These are phyloP conservation scores for Xylaria sp. DNA, from an alignment of 2,329 filamentous ascomycete genomes.

Conservation along the genomic window DNA sequence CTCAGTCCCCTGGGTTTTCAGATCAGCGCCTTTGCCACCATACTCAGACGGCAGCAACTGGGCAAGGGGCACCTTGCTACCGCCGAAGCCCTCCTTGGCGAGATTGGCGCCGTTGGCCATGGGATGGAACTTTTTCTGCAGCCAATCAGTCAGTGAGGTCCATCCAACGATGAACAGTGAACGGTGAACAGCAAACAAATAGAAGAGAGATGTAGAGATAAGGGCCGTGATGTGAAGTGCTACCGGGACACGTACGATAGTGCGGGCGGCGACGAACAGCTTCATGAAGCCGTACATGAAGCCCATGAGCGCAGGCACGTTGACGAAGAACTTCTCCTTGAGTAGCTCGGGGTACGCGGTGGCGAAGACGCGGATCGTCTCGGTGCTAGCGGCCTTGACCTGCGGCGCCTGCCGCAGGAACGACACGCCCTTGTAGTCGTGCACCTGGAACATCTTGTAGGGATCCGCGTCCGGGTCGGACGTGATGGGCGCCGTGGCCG, in stretches of 20 bases:
- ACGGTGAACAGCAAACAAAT: not conserved
- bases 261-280: conserved; percentile 74
- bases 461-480: conserved; percentile 77
- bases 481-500: conserved; percentile 72
- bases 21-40: conserved; percentile 70
- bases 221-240: not conserved
- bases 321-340: conserved; percentile 93
- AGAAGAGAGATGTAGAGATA: not conserved
- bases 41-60: conserved; percentile 75
- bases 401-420: conserved; percentile 82
- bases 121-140: conserved; percentile 74
- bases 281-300: conserved; percentile 82
- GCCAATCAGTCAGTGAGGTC: not conserved
- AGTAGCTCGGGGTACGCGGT: conserved; percentile 89
- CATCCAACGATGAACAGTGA: too few relatives aligned
- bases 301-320: conserved; percentile 89
- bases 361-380: conserved; percentile 82
- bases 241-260: conserved; percentile 49
- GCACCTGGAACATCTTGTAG: conserved; percentile 90
- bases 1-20: conserved; percentile 39
- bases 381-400: conserved; percentile 76
- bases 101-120: conserved; percentile 75
- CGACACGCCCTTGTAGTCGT: conserved; percentile 88
- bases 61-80: conserved; percentile 63
- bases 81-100: conserved; percentile 58